A percentile compares a stretch with the other conserved stretches of the same genome.
phyloP scores from a whole-genome alignment of 345 rosid genomes.

The Pelargonium nanum region DNA sequence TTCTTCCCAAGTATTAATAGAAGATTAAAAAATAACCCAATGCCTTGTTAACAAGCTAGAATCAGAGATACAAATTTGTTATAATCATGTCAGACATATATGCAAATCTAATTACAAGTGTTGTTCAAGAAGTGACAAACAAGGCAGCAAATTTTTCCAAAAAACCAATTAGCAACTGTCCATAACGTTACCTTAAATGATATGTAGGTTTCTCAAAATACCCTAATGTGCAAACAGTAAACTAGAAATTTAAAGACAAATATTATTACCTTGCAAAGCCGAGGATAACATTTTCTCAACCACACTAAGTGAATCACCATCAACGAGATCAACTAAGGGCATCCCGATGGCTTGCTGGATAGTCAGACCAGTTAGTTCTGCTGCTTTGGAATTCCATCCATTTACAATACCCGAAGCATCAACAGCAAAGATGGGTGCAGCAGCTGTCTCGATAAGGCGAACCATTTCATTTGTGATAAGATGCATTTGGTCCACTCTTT shows the following conservation, averaged over 20 bases:
- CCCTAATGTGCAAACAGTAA: not conserved
- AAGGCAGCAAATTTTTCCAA: too few species aligned
- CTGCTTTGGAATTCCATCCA: constrained; percentile 76
- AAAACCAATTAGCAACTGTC: constrained; percentile 6
- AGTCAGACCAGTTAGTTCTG: constrained; percentile 59
- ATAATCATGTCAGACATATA: not conserved
- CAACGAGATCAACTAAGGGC: constrained; percentile 43
- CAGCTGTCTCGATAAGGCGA: constrained; percentile 78
- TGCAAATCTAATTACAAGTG: constrained; percentile 4
- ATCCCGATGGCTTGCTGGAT: constrained; percentile 69
- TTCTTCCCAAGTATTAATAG: too few species aligned
- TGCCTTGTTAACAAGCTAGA: not conserved
- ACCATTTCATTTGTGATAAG: constrained; percentile 67
- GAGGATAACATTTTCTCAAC: constrained; percentile 32
- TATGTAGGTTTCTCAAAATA: not conserved
- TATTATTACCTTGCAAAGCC: constrained; percentile 48
- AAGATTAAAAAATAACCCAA: not conserved
- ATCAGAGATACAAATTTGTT: not conserved
- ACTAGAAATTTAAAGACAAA: constrained; percentile 12
- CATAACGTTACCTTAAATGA: not conserved
- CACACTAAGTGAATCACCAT: constrained; percentile 32
- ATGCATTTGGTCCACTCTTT: constrained; percentile 47
- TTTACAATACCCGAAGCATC: constrained; percentile 58
- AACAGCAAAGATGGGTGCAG: constrained; percentile 71
- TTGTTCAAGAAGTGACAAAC: not conserved